Evolutionary conservation across 768 basidiomycete genomes (phyloP).

Genomic region (Dioszegia crocea): DNA sequence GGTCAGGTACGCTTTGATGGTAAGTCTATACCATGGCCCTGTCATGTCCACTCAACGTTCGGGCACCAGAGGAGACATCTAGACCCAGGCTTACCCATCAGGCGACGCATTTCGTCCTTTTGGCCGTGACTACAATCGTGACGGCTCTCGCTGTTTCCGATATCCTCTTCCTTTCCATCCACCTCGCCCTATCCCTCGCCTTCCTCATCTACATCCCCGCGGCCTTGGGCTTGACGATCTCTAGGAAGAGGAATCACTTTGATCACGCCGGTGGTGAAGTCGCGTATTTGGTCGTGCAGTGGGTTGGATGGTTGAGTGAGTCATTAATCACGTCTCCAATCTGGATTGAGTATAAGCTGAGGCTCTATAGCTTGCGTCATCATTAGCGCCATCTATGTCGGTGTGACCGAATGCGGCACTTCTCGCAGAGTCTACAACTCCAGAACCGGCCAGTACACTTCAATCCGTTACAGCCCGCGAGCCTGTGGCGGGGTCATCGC

Average conservation of each 20-base stretch:
- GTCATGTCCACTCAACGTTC: too few species aligned
- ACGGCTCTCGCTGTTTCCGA: background rate
- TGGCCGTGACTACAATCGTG: background rate
- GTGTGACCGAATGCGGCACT: background rate
- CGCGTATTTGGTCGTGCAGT: conserved; percentile 17
- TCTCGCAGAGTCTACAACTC: background rate
- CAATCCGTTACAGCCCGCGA: too few species aligned
- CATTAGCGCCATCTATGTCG: background rate
- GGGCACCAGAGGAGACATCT: too few species aligned
- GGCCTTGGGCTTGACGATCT: conserved; percentile 8
- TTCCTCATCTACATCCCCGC: conserved; percentile 19
- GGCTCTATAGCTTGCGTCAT: background rate
- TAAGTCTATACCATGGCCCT: too few species aligned
- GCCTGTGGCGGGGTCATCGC: background rate
- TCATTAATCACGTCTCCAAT: background rate
- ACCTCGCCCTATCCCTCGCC: background rate
- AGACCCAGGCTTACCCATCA: too few species aligned
- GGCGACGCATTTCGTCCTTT: too few species aligned
- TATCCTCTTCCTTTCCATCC: background rate
- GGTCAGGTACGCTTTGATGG: background rate
- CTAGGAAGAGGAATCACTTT: conserved; percentile 4
- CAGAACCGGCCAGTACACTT: background rate
- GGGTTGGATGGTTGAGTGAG: conserved; percentile 16
- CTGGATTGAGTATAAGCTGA: background rate
- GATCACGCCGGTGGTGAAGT: conserved; percentile 23